Percentiles rank a stretch among this genome's conserved stretches.
Evolutionary conservation across 257 asterid genomes (phyloP).

Genomic region (Solanum appendiculatum): DNA sequence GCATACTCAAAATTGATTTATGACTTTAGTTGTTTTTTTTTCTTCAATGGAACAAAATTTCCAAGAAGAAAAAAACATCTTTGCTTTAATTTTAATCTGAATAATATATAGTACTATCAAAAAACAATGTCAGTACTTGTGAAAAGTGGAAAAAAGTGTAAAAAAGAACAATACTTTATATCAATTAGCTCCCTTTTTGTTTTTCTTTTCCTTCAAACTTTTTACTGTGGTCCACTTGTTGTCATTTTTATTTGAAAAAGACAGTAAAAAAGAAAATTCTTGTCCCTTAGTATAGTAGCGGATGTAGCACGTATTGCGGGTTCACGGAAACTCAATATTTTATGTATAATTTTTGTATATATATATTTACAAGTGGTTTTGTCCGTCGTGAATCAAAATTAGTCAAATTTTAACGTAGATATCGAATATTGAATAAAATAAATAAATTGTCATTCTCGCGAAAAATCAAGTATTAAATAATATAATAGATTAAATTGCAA

Average conservation of each 20-base stretch:
- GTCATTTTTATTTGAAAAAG: neutral
- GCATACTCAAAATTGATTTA: rapidly evolving
- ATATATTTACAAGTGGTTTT: too few relatives aligned
- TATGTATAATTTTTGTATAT: too few relatives aligned
- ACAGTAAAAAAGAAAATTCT: neutral
- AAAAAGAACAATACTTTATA: neutral
- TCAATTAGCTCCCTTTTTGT: neutral
- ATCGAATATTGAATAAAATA: too few relatives aligned
- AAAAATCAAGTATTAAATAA: neutral
- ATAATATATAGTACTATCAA: neutral
- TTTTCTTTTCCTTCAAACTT: neutral
- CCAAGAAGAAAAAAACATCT: neutral
- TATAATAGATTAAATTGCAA: neutral
- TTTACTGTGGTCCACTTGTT: neutral
- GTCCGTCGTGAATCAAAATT: too few relatives aligned
- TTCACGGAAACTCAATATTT: too few relatives aligned
- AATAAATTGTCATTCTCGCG: neutral
- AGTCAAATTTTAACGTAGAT: too few relatives aligned
- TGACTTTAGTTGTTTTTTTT: too few relatives aligned
- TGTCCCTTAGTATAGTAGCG: neutral
- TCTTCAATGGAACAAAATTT: neutral
- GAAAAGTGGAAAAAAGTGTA: neutral
- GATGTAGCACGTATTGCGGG: neutral
- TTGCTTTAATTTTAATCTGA: neutral
- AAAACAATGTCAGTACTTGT: neutral